phyloP scores from a whole-genome alignment of 2,329 filamentous ascomycete species.

The Botryotinia calthae region DNA sequence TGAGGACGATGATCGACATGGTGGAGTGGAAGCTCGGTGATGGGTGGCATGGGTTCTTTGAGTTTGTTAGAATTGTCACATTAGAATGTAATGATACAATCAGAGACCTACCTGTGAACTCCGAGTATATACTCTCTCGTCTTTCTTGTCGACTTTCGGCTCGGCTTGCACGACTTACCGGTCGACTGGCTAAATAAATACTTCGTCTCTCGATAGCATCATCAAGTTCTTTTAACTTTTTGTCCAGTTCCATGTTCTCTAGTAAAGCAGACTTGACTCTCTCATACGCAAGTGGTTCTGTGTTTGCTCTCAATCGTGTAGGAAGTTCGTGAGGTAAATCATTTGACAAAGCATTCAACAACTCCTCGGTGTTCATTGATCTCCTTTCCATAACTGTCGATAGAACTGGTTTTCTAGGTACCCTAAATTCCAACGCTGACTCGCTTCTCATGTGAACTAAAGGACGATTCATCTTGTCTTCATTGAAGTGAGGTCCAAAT shows the following conservation, averaged over 20 bases:
- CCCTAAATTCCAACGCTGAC: slow-evolving; percentile 33
- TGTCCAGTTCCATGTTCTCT: slow-evolving; percentile 53
- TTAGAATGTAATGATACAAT: background rate
- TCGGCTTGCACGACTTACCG: slow-evolving; percentile 33
- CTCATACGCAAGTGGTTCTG: slow-evolving; percentile 36
- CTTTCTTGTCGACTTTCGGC: slow-evolving; percentile 28
- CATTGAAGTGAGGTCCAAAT: slow-evolving; percentile 42
- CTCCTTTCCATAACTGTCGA: slow-evolving; percentile 32
- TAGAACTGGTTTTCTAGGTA: slow-evolving; percentile 36
- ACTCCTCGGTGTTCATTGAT: slow-evolving; percentile 32
- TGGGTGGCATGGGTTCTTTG: slow-evolving; percentile 52
- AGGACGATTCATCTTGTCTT: slow-evolving; percentile 25
- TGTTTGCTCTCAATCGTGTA: slow-evolving; percentile 34
- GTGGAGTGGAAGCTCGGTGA: slow-evolving; percentile 44
- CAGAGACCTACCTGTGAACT: slow-evolving; percentile 29
- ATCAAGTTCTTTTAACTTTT: slow-evolving; percentile 58
- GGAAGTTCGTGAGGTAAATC: slow-evolving; percentile 31
- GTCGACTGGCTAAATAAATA: slow-evolving; percentile 43
- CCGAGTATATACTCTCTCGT: slow-evolving; percentile 32
- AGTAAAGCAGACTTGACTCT: slow-evolving; percentile 37
- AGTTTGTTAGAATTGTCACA: slow-evolving; percentile 21
- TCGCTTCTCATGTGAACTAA: slow-evolving; percentile 33
- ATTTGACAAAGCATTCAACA: slow-evolving; percentile 31
- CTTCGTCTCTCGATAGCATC: slow-evolving; percentile 56
- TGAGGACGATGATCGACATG: slow-evolving; percentile 37